Evolutionary conservation across 148 eudicot species (phyloP).

Genomic region (Cornus florida): DNA sequence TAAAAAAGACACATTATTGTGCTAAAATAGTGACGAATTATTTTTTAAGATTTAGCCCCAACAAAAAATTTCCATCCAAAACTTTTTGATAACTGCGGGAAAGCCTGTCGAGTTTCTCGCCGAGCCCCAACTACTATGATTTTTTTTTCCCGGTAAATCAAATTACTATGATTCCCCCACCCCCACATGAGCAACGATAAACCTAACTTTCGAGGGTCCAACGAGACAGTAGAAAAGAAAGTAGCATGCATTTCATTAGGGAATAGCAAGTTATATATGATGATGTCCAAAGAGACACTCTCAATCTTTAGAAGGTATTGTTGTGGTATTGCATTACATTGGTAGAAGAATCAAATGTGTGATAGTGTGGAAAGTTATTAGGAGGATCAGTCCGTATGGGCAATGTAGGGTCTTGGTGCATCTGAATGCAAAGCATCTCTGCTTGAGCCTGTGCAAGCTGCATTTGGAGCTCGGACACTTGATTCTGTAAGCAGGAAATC

Average conservation of each 20-base stretch:
- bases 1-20: too few relatives aligned
- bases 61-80: too few relatives aligned
- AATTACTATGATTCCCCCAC: too few relatives aligned
- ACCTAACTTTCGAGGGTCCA: too few relatives aligned
- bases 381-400: not conserved
- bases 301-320: conserved; percentile 34
- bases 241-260: conserved; percentile 8
- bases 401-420: conserved; percentile 58
- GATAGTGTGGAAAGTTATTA: conserved; percentile 48
- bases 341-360: conserved; percentile 41
- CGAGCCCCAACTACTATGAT: too few relatives aligned
- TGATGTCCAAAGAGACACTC: conserved; percentile 74
- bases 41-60: too few relatives aligned
- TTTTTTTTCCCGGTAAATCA: too few relatives aligned
- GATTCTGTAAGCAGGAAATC: conserved; percentile 72
- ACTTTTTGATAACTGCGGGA: too few relatives aligned
- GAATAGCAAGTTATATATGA: conserved; percentile 8
- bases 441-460: conserved; percentile 82
- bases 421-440: conserved; percentile 72
- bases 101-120: too few relatives aligned
- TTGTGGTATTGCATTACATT: conserved; percentile 50
- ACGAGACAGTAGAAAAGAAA: too few relatives aligned
- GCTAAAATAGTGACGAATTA: too few relatives aligned
- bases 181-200: not conserved
- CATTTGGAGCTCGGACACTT: conserved; percentile 83